Evolutionary conservation across 306 rosid genomes (phyloP), one percentile per base, ranked within the genome.

Genomic region (Ochetophila trinervis): DNA sequence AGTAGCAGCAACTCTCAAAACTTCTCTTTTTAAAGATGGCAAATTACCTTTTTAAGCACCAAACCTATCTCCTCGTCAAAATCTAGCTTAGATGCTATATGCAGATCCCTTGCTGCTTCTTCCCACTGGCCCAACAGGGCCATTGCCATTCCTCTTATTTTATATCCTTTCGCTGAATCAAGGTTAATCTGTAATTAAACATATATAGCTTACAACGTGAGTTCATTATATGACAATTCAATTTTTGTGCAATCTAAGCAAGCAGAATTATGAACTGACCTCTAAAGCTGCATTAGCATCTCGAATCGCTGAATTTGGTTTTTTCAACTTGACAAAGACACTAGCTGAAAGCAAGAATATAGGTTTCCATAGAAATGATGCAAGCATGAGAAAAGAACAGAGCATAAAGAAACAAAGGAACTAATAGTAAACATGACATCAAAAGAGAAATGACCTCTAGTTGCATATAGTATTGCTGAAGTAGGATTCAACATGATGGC

Each of bases 131-230:
- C 97, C 83, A 90, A 71, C 86, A 84, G 72, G 32, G 97, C 90
- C 79, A 76, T 86, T 18, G 95, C 94, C 70, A 86, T 73, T 67
- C 97, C 95, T 48, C 97, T 65, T 48, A 74, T 66, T 79, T 91
- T 91, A 79, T 80, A 86, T 24, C 97, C 95, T 82, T 90, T 91
- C 27, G 92, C 92, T 6, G 95, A 91, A 82, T 91, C 95, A 0
- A 86, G 87, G 66, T 91, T 91, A 66, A 91, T 88, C 95, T 90
- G 68, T 54, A 60, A 74, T 50, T n/a, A 79, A 71, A 68, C 4
- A 67, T 61, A 53, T 27, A 64, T 11, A 14, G 36, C 13, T 20
- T 16, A 14, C 13, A 37, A 14, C 36, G n/a, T 9, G 45, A 40
- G 45, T 10, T 40, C 45, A 40, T 16, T 35, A 10, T 12, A 2